Conservation (phyloP, 2,329 filamentous ascomycete species). For the Domatiomyces globalis region DNA sequence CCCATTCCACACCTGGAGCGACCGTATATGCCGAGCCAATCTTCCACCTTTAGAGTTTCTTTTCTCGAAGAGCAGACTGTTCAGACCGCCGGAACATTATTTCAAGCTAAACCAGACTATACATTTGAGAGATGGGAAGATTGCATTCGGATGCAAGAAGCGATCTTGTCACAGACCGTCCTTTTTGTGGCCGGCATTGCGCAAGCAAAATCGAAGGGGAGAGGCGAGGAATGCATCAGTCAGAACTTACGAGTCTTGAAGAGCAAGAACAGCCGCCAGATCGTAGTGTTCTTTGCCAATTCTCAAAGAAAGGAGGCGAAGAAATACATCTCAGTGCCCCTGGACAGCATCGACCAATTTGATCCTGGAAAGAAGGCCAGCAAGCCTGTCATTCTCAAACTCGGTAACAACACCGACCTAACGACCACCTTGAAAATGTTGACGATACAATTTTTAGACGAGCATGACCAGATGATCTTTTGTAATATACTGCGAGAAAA, state of each 20-base stretch:
- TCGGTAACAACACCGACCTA: constrained; percentile 29
- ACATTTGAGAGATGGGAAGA: constrained; percentile 31
- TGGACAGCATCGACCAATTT: constrained; percentile 27
- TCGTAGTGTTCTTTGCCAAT: constrained; percentile 30
- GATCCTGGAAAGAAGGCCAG: constrained; percentile 28
- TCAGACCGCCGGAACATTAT: constrained; percentile 25
- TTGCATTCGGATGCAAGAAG: constrained; percentile 29
- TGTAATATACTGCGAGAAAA: not conserved
- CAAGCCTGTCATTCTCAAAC: constrained; percentile 24
- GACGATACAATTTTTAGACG: constrained; percentile 27
- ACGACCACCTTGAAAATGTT: constrained; percentile 27
- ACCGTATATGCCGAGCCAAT: constrained; percentile 24
- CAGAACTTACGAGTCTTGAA: constrained; percentile 30
- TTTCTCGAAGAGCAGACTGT: constrained; percentile 32
- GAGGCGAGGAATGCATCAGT: constrained; percentile 32
- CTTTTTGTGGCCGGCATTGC: constrained; percentile 30
- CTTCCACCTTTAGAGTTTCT: constrained; percentile 25
- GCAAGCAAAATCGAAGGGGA: constrained; percentile 30
- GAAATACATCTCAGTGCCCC: constrained; percentile 28
- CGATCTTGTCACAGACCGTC: constrained; percentile 26
- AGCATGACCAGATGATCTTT: constrained; percentile 15
- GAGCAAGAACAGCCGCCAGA: constrained; percentile 23
- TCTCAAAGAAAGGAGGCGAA: constrained; percentile 29
- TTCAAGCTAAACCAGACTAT: constrained; percentile 29
- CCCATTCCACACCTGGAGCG: constrained; percentile 31